Evolutionary conservation across 2,329 filamentous ascomycete species (phyloP).

Genomic region (Thermoascus crustaceus): DNA sequence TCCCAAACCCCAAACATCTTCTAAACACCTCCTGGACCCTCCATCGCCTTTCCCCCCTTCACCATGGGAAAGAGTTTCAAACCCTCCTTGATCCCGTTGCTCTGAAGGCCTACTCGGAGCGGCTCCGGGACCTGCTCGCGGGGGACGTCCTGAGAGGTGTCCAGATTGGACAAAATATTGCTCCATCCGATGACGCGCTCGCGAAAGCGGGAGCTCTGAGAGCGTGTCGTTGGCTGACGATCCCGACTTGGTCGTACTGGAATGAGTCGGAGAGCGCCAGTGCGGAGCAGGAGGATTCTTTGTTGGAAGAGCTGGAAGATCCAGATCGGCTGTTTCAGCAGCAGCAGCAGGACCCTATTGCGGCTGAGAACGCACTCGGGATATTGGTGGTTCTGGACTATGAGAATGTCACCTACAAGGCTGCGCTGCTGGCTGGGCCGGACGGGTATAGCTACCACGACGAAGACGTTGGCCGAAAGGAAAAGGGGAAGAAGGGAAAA

Average conservation of each 20-base stretch:
- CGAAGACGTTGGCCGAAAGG: no score
- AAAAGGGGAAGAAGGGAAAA: no score
- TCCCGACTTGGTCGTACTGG: conserved; percentile 25
- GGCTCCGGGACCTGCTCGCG: conserved; percentile 42
- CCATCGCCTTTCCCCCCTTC: conserved; percentile 47
- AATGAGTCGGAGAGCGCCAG: conserved; percentile 13
- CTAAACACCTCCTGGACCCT: conserved; percentile 48
- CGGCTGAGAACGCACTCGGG: conserved; percentile 30
- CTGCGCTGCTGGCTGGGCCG: conserved; percentile 40
- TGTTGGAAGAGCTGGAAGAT: conserved; percentile 13
- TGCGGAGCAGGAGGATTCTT: conserved; percentile 4
- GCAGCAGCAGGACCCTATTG: conserved; percentile 17
- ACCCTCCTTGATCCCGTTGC: conserved; percentile 28
- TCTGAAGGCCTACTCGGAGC: conserved; percentile 40
- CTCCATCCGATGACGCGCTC: conserved; percentile 29
- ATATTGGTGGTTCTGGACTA: conserved; percentile 44
- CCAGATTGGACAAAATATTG: conserved; percentile 28
- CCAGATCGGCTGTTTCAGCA: conserved; percentile 5
- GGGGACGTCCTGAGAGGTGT: conserved; percentile 42
- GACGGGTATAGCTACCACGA: conserved; percentile 9
- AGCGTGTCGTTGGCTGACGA: conserved; percentile 38
- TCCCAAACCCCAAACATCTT: conserved; percentile 30
- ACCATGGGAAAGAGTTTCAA: conserved; percentile 36
- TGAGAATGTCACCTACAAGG: conserved; percentile 42
- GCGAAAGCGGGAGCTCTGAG: conserved; percentile 34